These are phyloP conservation scores for Allium fistulosum DNA, from an alignment of 106 monocot genomes.

Conservation along the genomic window DNA sequence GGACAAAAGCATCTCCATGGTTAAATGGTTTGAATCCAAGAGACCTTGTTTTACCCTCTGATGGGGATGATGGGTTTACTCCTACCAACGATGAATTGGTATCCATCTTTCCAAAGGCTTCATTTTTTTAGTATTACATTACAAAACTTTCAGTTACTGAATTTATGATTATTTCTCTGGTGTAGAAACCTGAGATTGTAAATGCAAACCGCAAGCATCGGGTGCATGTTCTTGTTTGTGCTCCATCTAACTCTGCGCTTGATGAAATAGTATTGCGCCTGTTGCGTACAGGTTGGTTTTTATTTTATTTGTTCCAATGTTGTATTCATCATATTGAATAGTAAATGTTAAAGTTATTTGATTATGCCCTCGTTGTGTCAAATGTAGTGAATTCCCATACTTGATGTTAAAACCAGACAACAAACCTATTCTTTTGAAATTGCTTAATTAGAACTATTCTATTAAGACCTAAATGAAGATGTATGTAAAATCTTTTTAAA, in stretches of 20 bases:
- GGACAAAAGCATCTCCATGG: conserved; percentile 94
- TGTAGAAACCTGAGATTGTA: conserved; percentile 86
- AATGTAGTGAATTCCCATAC: no score
- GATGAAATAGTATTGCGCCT: conserved; percentile 97
- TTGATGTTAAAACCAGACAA: no score
- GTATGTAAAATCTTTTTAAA: no score
- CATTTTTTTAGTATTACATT: neutral
- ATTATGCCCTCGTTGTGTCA: no score
- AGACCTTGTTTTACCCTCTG: conserved; percentile 66
- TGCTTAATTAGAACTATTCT: no score
- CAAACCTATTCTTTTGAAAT: no score
- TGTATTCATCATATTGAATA: no score
- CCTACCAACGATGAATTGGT: conserved; percentile 88
- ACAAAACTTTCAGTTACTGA: neutral
- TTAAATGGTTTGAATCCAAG: conserved; percentile 66
- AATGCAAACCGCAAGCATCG: conserved; percentile 88
- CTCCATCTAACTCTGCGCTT: conserved; percentile 97
- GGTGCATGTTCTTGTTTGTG: conserved; percentile 95
- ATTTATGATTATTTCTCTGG: conserved; percentile 7
- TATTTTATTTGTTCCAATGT: no score
- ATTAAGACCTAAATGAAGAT: no score
- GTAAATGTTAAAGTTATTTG: no score
- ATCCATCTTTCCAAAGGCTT: conserved; percentile 12
- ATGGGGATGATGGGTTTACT: conserved; percentile 87
- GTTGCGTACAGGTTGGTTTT: conserved; percentile 52